Conservation (phyloP, 2,329 filamentous ascomycete genomes). For the Huntiella decipiens region DNA sequence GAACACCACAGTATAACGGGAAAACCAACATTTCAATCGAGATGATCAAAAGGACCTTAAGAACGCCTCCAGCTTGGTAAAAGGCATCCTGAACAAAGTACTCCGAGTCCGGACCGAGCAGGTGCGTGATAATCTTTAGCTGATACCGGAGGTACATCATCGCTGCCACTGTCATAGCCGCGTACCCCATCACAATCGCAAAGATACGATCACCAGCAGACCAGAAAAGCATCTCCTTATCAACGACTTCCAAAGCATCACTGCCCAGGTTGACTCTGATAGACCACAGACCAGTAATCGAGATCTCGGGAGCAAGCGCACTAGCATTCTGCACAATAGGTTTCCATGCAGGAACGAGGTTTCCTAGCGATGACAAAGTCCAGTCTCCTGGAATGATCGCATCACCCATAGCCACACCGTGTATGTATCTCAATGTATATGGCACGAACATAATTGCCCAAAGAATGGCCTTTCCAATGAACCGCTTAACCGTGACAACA, state of each 20-base stretch:
- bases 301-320: too few relatives aligned
- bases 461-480: neutral
- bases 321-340: too few relatives aligned
- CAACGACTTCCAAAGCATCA: neutral
- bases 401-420: too few relatives aligned
- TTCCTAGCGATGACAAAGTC: too few relatives aligned
- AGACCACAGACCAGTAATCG: too few relatives aligned
- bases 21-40: constrained; percentile 98
- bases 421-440: neutral
- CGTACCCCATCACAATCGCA: constrained; percentile 67
- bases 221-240: constrained; percentile 40
- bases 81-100: constrained; percentile 63
- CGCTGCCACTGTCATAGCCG: constrained; percentile 53
- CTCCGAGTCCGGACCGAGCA: constrained; percentile 44
- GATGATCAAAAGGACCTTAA: constrained; percentile 96
- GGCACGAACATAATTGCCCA: neutral
- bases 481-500: constrained; percentile 36
- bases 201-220: constrained; percentile 41
- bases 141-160: constrained; percentile 56
- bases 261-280: too few relatives aligned
- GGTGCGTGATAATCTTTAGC: constrained; percentile 26
- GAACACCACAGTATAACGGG: constrained; percentile 80
- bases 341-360: too few relatives aligned
- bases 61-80: constrained; percentile 83
- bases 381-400: too few relatives aligned